These are phyloP conservation scores for Fusarium newnesense DNA, from an alignment of 2,329 filamentous ascomycete species.

Conservation along the genomic window DNA sequence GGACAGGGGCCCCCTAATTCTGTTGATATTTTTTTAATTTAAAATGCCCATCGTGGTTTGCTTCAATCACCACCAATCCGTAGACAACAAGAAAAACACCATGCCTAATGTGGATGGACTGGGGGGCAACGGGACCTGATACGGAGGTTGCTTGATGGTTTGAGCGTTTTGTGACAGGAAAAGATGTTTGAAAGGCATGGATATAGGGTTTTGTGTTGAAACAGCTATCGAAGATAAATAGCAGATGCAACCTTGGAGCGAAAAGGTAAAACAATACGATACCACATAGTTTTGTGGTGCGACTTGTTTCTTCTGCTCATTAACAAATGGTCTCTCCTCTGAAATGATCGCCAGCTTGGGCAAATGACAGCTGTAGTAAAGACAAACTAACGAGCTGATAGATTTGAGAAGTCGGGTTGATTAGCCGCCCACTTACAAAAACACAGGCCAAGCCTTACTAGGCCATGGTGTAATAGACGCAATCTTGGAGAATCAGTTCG, in stretches of 20 bases:
- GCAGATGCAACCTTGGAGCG: background rate
- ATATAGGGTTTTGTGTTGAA: constrained; percentile 16
- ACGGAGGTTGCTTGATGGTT: background rate
- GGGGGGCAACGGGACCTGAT: constrained; percentile 11
- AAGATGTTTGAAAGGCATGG: constrained; percentile 5
- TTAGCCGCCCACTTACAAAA: constrained; percentile 27
- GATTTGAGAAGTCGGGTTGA: background rate
- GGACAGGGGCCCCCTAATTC: constrained; percentile 23
- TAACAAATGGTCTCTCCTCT: background rate
- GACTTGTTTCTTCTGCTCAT: background rate
- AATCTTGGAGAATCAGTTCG: constrained; percentile 21
- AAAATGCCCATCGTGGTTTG: constrained; percentile 25
- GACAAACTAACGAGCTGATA: constrained; percentile 13
- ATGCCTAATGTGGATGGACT: constrained; percentile 26
- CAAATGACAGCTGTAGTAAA: constrained; percentile 24
- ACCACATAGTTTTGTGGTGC: background rate
- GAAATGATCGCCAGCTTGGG: constrained; percentile 15
- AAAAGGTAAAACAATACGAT: background rate
- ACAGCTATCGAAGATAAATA: constrained; percentile 1
- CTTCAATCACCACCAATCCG: constrained; percentile 31
- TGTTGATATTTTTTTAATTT: constrained; percentile 36
- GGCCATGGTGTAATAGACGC: constrained; percentile 11
- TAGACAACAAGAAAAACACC: constrained; percentile 2
- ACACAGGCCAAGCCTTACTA: constrained; percentile 4
- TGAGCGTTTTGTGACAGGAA: constrained; percentile 11